A percentile compares a stretch with the other conserved stretches of the same genome.
phyloP scores from a whole-genome alignment of 2,329 filamentous ascomycete species.

The Capronia epimyces region DNA sequence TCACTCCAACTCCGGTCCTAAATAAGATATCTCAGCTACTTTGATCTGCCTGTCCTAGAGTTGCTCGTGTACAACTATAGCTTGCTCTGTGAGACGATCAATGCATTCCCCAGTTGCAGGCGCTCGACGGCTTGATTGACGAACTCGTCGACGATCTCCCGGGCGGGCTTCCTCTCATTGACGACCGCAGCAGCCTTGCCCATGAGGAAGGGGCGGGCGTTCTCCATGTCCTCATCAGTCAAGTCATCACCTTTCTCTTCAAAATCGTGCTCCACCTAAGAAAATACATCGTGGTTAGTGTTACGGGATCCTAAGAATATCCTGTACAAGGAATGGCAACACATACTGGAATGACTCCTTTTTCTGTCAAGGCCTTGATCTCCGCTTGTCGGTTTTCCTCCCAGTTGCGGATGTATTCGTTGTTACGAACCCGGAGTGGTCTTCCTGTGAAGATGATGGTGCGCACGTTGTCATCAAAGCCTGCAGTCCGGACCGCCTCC shows the following conservation, averaged over 20 bases:
- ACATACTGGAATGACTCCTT: slow-evolving; percentile 74
- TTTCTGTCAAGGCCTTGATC: slow-evolving; percentile 84
- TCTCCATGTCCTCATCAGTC: slow-evolving; percentile 83
- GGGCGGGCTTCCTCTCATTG: slow-evolving; percentile 85
- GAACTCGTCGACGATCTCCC: slow-evolving; percentile 90
- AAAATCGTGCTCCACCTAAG: slow-evolving; percentile 75
- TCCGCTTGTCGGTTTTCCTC: slow-evolving; percentile 83
- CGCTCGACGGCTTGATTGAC: slow-evolving; percentile 71
- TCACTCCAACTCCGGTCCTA: no score
- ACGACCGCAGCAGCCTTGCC: slow-evolving; percentile 92
- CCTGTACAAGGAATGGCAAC: neutral
- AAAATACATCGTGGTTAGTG: neutral
- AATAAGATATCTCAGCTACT: no score
- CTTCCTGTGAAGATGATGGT: slow-evolving; percentile 99
- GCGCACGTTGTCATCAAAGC: slow-evolving; percentile 91
- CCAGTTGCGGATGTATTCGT: slow-evolving; percentile 93
- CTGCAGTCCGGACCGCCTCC: slow-evolving; percentile 84
- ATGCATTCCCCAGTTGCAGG: slow-evolving; percentile 62
- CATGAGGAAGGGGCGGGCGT: slow-evolving; percentile 88
- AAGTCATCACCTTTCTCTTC: slow-evolving; percentile 70
- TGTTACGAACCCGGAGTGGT: slow-evolving; percentile 86
- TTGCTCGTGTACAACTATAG: no score
- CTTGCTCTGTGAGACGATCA: slow-evolving; percentile 54
- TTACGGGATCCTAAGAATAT: neutral
- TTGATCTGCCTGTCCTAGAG: no score